A percentile compares a stretch with the other conserved stretches of the same genome.
Conservation (phyloP, 2,329 filamentous ascomycete genomes). For the Ceratocystis eucalypticola region DNA sequence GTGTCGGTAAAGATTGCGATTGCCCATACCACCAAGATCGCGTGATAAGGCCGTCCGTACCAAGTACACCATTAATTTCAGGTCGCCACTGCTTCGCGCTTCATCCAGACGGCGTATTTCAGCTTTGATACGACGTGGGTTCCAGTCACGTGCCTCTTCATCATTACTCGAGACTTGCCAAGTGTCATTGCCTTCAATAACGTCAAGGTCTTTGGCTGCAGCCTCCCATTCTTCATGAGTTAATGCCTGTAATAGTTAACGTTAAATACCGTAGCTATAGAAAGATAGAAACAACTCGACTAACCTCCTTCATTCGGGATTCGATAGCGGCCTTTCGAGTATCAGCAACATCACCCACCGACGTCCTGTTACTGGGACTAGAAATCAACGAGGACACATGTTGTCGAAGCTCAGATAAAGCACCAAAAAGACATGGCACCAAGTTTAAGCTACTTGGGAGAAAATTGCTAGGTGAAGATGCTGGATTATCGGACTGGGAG, state of each 20-base stretch:
- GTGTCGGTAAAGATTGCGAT: slow-evolving; percentile 67
- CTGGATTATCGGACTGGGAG: background rate
- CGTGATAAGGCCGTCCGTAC: slow-evolving; percentile 69
- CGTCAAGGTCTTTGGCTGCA: slow-evolving; percentile 64
- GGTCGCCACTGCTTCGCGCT: slow-evolving; percentile 57
- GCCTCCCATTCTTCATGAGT: slow-evolving; percentile 59
- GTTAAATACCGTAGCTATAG: background rate
- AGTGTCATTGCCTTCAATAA: slow-evolving; percentile 61
- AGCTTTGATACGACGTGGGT: slow-evolving; percentile 52
- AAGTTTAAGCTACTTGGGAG: background rate
- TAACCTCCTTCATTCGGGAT: slow-evolving; percentile 13
- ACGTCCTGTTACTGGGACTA: too few relatives aligned
- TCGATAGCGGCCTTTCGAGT: background rate
- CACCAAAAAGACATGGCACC: background rate
- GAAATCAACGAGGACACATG: background rate
- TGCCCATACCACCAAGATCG: slow-evolving; percentile 75
- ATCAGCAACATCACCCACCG: background rate
- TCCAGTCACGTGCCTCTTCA: slow-evolving; percentile 46
- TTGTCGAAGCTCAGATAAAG: background rate
- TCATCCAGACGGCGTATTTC: slow-evolving; percentile 62
- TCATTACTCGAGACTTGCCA: slow-evolving; percentile 50
- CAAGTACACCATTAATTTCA: slow-evolving; percentile 63
- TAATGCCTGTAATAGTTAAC: slow-evolving; percentile 39
- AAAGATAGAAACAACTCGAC: background rate
- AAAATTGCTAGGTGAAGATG: background rate